phyloP scores from a whole-genome alignment of 345 rosid genomes.

The Bretschneidera sinensis region DNA sequence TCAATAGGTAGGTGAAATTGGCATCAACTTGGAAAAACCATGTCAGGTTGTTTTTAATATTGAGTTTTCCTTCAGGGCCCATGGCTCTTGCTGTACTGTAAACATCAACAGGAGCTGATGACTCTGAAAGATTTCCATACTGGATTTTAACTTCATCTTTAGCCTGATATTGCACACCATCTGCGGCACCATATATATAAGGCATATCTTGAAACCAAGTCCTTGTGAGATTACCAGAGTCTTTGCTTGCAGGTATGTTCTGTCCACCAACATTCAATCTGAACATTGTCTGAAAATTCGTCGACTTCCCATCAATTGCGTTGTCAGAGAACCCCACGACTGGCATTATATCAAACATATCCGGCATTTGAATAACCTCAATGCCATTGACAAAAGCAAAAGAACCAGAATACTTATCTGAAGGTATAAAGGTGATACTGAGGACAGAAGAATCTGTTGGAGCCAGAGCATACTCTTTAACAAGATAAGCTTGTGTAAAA shows the following conservation, averaged over 20 bases:
- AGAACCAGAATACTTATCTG: constrained; percentile 28
- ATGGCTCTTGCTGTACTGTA: constrained; percentile 57
- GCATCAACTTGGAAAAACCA: constrained; percentile 75
- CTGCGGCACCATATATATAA: constrained; percentile 45
- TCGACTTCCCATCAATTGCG: constrained; percentile 22
- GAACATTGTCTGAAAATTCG: constrained; percentile 54
- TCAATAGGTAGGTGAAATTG: constrained; percentile 57
- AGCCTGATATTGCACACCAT: constrained; percentile 34
- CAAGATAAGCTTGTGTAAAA: constrained; percentile 56
- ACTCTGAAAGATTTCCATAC: constrained; percentile 32
- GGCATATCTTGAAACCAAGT: constrained; percentile 74
- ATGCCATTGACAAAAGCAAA: constrained; percentile 77
- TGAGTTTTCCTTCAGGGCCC: constrained; percentile 36
- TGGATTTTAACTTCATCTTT: constrained; percentile 20
- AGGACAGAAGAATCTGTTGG: constrained; percentile 30
- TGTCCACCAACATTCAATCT: constrained; percentile 74
- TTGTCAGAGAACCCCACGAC: constrained; percentile 52
- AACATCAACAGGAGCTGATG: constrained; percentile 53
- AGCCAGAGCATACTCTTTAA: constrained; percentile 59
- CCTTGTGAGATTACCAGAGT: constrained; percentile 49
- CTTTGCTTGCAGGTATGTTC: constrained; percentile 46
- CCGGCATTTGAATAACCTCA: constrained; percentile 50
- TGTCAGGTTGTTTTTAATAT: constrained; percentile 52
- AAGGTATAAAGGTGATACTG: constrained; percentile 48
- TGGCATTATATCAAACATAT: constrained; percentile 42